phyloP scores from a whole-genome alignment of 805 yeast species.

The Metschnikowia reukaufii region DNA sequence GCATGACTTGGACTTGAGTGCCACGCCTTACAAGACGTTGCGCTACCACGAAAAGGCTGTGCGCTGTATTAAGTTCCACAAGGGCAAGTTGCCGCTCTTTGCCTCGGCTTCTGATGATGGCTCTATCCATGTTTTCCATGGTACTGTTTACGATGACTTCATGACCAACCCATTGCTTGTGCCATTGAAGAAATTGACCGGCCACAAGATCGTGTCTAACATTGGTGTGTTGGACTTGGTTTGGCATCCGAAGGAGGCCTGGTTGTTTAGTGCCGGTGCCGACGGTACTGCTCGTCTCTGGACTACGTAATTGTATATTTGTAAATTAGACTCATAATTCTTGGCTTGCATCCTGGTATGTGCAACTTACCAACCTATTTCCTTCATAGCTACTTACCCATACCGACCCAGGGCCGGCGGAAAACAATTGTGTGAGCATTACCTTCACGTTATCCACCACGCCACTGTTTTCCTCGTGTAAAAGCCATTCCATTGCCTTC shows the following conservation, averaged over 20 bases:
- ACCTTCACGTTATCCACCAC: slow-evolving; percentile 39
- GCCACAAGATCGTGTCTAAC: slow-evolving; percentile 77
- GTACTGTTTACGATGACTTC: slow-evolving; percentile 91
- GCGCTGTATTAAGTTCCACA: slow-evolving; percentile 83
- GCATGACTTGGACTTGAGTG: slow-evolving; percentile 91
- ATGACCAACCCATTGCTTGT: slow-evolving; percentile 95
- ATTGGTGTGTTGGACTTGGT: slow-evolving; percentile 83
- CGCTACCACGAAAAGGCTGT: slow-evolving; percentile 96
- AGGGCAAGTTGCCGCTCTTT: slow-evolving; percentile 80
- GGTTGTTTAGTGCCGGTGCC: slow-evolving; percentile 97
- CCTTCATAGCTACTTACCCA: slow-evolving; percentile 29
- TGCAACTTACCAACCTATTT: slow-evolving; percentile 14
- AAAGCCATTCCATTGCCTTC: slow-evolving; percentile 39
- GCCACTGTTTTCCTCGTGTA: slow-evolving; percentile 37
- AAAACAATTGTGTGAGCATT: slow-evolving; percentile 26
- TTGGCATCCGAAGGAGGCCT: slow-evolving; percentile 98
- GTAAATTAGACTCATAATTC: slow-evolving; percentile 6
- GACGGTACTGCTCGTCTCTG: slow-evolving; percentile 94
- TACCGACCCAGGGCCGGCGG: slow-evolving; percentile 23
- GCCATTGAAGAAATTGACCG: slow-evolving; percentile 90
- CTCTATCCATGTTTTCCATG: slow-evolving; percentile 89
- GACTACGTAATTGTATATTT: slow-evolving; percentile 63
- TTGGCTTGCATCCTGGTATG: slow-evolving; percentile 6
- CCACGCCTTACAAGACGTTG: slow-evolving; percentile 91
- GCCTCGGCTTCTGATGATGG: slow-evolving; percentile 97